Evolutionary conservation across 2,329 filamentous ascomycete genomes (phyloP).

Genomic region (Leptographium flavum): DNA sequence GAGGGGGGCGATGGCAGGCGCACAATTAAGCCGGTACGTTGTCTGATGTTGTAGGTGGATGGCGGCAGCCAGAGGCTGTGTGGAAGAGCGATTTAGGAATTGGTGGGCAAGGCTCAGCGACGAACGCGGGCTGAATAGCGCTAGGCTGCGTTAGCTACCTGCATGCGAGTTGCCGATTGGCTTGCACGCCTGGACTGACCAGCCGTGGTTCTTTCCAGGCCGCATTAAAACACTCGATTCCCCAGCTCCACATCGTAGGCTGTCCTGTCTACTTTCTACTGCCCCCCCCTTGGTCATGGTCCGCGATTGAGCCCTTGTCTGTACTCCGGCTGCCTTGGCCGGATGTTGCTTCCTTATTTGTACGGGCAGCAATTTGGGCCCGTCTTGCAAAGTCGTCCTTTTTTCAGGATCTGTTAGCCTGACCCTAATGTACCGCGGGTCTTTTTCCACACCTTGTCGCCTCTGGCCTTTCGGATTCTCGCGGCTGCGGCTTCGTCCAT

Average conservation of each 20-base stretch:
- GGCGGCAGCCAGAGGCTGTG: not conserved
- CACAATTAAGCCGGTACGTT: too few relatives aligned
- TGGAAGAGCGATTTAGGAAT: not conserved
- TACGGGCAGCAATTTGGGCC: slow-evolving; percentile 20
- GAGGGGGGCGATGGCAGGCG: too few relatives aligned
- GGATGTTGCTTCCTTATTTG: slow-evolving; percentile 16
- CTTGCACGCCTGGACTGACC: too few relatives aligned
- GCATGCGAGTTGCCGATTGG: too few relatives aligned
- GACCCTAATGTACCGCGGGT: not conserved
- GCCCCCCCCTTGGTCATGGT: not conserved
- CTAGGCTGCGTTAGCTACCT: not conserved
- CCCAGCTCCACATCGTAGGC: not conserved
- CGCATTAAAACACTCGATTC: too few relatives aligned
- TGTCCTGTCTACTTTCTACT: not conserved
- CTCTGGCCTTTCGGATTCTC: slow-evolving; percentile 26
- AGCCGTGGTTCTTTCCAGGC: too few relatives aligned
- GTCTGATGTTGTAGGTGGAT: too few relatives aligned
- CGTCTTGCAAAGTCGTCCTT: slow-evolving; percentile 23
- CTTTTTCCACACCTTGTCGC: slow-evolving; percentile 20
- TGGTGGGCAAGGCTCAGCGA: not conserved
- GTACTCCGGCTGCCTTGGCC: slow-evolving; percentile 9
- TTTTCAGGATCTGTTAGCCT: not conserved
- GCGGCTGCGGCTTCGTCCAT: slow-evolving; percentile 28
- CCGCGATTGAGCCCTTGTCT: not conserved
- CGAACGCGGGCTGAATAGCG: not conserved